Evolutionary conservation across 768 basidiomycete species (phyloP).

Genomic region (Termitomyces sp.): DNA sequence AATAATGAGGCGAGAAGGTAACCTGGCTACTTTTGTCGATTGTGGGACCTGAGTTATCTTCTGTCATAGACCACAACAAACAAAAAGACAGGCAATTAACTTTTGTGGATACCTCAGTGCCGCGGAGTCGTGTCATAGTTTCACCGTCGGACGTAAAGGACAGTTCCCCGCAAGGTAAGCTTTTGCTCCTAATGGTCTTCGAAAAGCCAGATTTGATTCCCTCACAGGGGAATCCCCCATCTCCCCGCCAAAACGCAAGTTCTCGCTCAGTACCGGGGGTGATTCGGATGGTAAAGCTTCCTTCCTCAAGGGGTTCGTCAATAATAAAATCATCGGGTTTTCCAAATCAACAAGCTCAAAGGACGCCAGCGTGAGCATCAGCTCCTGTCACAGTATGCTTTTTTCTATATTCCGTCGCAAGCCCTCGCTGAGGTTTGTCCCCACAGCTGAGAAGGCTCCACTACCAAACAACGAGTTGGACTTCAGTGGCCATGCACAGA

Average conservation of each 20-base stretch:
- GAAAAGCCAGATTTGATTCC: background rate
- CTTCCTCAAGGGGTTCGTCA: constrained; percentile 11
- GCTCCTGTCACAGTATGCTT: constrained; percentile 6
- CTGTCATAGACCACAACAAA: background rate
- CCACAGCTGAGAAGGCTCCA: constrained; percentile 3
- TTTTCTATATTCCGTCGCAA: background rate
- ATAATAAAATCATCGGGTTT: constrained; percentile 2
- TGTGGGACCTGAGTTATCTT: background rate
- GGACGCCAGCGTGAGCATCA: background rate
- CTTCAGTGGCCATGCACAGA: constrained; percentile 5
- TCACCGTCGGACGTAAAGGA: background rate
- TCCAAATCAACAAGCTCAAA: constrained; percentile 7
- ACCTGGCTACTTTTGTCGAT: background rate
- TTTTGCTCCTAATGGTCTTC: background rate
- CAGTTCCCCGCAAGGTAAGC: background rate
- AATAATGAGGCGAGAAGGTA: constrained; percentile 2
- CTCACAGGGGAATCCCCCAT: background rate
- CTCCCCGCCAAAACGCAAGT: constrained; percentile 2
- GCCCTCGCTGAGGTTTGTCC: background rate
- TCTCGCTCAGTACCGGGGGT: constrained; percentile 1
- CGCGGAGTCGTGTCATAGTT: background rate
- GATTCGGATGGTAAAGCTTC: constrained; percentile 7
- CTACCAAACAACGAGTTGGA: constrained; percentile 2
- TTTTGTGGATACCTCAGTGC: background rate
- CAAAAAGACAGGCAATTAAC: background rate